Base-by-base conservation (phyloP, 2,329 filamentous ascomycete genomes). In the Trichoderma sp. region DNA sequence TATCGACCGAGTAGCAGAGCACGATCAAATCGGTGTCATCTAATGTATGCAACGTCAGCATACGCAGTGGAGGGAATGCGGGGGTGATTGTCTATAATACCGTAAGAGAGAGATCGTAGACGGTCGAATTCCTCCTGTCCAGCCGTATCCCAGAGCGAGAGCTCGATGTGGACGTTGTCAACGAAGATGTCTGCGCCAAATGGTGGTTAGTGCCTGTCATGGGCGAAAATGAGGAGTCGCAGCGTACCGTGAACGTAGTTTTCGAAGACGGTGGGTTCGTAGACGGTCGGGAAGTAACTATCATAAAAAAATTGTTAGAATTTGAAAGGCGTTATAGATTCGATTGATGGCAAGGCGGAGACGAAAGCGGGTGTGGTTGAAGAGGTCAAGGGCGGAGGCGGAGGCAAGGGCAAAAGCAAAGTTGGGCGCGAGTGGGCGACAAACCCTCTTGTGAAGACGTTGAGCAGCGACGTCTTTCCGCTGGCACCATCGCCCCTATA, bases 101-200 rank as follows among this genome's bases (percentile, higher is more conserved):
- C 96, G 83, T 99, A 99, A 64, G 95, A 98, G 70, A 99, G 89
- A 74, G 94, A 97, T 79, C 96, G 93, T 82, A 99, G 85, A 68
- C 96, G 91, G 84, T 99, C 96, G 84, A 98, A 99, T 88, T 99
- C 96, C 86, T 99, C 96, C 84, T 99, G 96, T 30, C 96, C 96
- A 50, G 96, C 96, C 0, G 96, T 99, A 82, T 99, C 96, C 96
- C 96, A 99, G 72, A 99, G 88, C 72, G 95, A 98, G 70, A 99
- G 88, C 82, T 99, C 96, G 81, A 99, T 97, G 83, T 98, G 95
- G 67, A 95, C 93, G 80, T 92, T 95, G 81, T 99, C 96, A 81
- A 99, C 96, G 82, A 97, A 99, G 82, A 99, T 98, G 81, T 99
- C 95, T 96, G 77, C 47, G 77, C 30, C 17, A 61, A 17, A 15